These are phyloP conservation scores for Cercospora sp. DNA, from an alignment of 2,329 filamentous ascomycete species.

Conservation along the genomic window DNA sequence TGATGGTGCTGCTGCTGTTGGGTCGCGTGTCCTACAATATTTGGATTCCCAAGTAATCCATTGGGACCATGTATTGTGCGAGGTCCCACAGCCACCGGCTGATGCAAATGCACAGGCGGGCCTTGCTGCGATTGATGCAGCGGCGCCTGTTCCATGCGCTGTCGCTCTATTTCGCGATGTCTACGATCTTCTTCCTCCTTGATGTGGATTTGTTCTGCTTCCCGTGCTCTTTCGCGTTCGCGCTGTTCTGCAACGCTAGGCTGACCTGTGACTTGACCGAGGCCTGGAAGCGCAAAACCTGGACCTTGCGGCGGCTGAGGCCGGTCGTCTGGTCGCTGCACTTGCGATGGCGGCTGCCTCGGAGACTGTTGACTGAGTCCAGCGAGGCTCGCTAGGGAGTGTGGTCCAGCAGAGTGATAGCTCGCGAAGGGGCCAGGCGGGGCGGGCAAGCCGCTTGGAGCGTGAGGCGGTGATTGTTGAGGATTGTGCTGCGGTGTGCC, in stretches of 20 bases:
- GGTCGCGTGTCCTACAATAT: constrained; percentile 41
- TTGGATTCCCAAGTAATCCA: constrained; percentile 68
- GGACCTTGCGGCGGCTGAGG: constrained; percentile 41
- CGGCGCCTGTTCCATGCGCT: constrained; percentile 66
- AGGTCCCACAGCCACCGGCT: constrained; percentile 77
- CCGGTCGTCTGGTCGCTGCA: constrained; percentile 32
- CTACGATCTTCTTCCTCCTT: constrained; percentile 62
- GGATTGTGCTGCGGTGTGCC: constrained; percentile 35
- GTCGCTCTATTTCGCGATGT: constrained; percentile 64
- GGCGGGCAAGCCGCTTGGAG: constrained; percentile 35
- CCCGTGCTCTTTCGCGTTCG: constrained; percentile 52
- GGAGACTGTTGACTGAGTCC: constrained; percentile 49
- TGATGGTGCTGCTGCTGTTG: constrained; percentile 48
- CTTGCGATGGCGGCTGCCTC: constrained; percentile 36
- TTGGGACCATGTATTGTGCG: constrained; percentile 90
- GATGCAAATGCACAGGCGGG: constrained; percentile 81
- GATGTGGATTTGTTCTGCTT: constrained; percentile 57
- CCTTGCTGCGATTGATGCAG: constrained; percentile 85
- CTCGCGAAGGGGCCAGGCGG: constrained; percentile 44
- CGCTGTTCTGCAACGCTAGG: constrained; percentile 40
- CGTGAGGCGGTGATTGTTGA: constrained; percentile 38
- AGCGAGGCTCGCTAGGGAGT: constrained; percentile 48
- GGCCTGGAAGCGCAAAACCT: constrained; percentile 47
- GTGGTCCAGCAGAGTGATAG: constrained; percentile 43
- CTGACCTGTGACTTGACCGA: constrained; percentile 47